Base-by-base conservation (phyloP, 2,329 filamentous ascomycete species). In the Thyridium curvatum region DNA sequence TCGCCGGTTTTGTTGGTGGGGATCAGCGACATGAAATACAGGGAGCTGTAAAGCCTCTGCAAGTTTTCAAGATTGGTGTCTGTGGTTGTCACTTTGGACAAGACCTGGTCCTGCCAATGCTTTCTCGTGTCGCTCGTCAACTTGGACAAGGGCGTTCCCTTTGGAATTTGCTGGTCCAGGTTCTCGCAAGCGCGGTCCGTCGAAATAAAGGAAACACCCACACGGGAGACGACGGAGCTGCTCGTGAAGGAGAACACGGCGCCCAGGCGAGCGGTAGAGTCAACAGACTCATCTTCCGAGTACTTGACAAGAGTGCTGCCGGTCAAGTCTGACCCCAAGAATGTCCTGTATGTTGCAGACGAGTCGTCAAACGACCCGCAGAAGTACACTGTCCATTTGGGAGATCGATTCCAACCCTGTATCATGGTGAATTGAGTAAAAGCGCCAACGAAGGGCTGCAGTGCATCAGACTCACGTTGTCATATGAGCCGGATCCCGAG, bases 1-100 rank as follows among this genome's bases (percentile, higher is more conserved):
- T 86, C 83, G 0, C 79, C 81, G 0, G 81, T 85, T 44, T 79
- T 76, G 52, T 86, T 84, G 1, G 79, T 81, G 0, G 82, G 82
- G 29, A 85, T 72, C 10, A 86, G 56, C 42, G 79, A 74, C 74
- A 83, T 82, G 47, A 82, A 81, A 51, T 86, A 86, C 28, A 87
- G 54, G 0, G 78, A 79, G 0, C 76, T 76, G 59, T 87, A 87
- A 3, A 87, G 63, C 18, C 84, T 62, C 36, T 70, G 62, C 8
- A 84, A 61, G 34, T 75, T 79, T 0, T 67, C 70, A 12, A 56
- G 52, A 49, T 82, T 46, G 7, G 66, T 72, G 35, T 75, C 74
- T 0, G 70, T 72, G 0, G 80, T 80, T 0, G 74, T 75, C 26
- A 86, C 65, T 49, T 82, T 84, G 43, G 70, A 72, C 16, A 86